Evolutionary conservation across 495 filamentous ascomycete species (phyloP).

Genomic region (Trichoderma orchidacearum): DNA sequence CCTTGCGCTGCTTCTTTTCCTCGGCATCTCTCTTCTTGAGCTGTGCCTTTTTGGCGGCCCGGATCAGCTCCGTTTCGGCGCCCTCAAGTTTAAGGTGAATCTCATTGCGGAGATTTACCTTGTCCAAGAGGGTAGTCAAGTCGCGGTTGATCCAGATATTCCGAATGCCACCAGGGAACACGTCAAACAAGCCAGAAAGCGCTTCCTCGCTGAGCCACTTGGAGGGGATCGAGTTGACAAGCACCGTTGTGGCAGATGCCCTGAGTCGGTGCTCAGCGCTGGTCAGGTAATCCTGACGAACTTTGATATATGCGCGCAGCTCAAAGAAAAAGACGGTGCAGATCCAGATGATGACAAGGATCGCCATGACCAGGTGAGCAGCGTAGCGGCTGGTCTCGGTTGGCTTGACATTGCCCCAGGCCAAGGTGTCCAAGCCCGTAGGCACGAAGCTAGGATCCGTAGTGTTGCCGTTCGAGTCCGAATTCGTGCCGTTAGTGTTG

Average conservation of each 20-base stretch:
- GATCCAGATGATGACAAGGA: constrained; percentile 70
- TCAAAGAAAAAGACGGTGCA: constrained; percentile 84
- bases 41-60: constrained; percentile 62
- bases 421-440: constrained; percentile 60
- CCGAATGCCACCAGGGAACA: constrained; percentile 88
- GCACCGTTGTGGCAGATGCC: constrained; percentile 91
- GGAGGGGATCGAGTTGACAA: constrained; percentile 77
- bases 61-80: constrained; percentile 76
- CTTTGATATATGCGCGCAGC: constrained; percentile 77
- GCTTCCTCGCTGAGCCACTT: constrained; percentile 79
- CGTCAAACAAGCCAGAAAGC: constrained; percentile 77
- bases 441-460: constrained; percentile 17
- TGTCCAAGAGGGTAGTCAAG: constrained; percentile 74
- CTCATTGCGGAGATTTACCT: constrained; percentile 61
- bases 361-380: constrained; percentile 75
- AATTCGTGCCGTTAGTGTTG: constrained; percentile 17
- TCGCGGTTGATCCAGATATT: constrained; percentile 97
- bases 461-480: constrained; percentile 5
- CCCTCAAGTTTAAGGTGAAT: constrained; percentile 62
- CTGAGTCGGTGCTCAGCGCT: constrained; percentile 86
- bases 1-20: constrained; percentile 38
- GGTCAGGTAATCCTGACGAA: constrained; percentile 91
- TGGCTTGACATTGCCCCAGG: constrained; percentile 82
- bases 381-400: constrained; percentile 63
- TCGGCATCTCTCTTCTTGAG: constrained; percentile 49